A percentile compares a stretch with the other conserved stretches of the same genome.
Conservation (phyloP, 768 basidiomycete genomes). For the Boletus rubropictus region DNA sequence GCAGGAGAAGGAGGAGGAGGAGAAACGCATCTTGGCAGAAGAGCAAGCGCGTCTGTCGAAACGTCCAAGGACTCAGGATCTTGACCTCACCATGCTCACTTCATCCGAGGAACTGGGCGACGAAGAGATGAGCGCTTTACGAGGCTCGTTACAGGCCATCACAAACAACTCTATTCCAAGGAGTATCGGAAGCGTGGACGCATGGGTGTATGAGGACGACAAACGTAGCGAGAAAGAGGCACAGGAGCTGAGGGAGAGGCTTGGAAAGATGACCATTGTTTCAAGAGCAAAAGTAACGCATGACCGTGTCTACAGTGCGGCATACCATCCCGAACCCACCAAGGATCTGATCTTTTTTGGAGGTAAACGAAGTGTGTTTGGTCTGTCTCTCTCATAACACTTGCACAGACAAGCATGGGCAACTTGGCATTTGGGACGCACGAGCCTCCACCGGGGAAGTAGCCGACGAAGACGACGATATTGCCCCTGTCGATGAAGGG, state of each 20-base stretch:
- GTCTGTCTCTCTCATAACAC: neutral
- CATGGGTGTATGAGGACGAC: slow-evolving; percentile 46
- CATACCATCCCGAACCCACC: slow-evolving; percentile 73
- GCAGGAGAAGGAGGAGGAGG: slow-evolving; percentile 55
- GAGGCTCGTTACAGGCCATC: slow-evolving; percentile 39
- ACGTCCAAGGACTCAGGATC: slow-evolving; percentile 60
- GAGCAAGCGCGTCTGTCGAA: slow-evolving; percentile 59
- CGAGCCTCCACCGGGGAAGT: slow-evolving; percentile 61
- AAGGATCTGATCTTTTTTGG: slow-evolving; percentile 88
- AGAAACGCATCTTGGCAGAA: slow-evolving; percentile 54
- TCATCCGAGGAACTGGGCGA: slow-evolving; percentile 42
- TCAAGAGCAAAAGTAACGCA: slow-evolving; percentile 77
- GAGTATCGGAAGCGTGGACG: slow-evolving; percentile 41
- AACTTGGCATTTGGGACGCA: slow-evolving; percentile 84
- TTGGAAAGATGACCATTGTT: slow-evolving; percentile 56
- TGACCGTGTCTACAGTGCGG: slow-evolving; percentile 69
- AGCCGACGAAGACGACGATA: slow-evolving; percentile 58
- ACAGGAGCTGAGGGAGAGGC: slow-evolving; percentile 46
- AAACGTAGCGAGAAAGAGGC: slow-evolving; percentile 45
- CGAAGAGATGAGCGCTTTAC: slow-evolving; percentile 43
- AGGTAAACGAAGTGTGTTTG: slow-evolving; percentile 35
- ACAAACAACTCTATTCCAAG: slow-evolving; percentile 34
- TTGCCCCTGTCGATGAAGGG: slow-evolving; percentile 32
- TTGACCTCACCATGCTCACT: slow-evolving; percentile 53
- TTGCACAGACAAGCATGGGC: slow-evolving; percentile 73